Evolutionary conservation across 2,329 filamentous ascomycete genomes (phyloP), one percentile per base, ranked within the genome.

Genomic region (Paraphoma chrysanthemicola): DNA sequence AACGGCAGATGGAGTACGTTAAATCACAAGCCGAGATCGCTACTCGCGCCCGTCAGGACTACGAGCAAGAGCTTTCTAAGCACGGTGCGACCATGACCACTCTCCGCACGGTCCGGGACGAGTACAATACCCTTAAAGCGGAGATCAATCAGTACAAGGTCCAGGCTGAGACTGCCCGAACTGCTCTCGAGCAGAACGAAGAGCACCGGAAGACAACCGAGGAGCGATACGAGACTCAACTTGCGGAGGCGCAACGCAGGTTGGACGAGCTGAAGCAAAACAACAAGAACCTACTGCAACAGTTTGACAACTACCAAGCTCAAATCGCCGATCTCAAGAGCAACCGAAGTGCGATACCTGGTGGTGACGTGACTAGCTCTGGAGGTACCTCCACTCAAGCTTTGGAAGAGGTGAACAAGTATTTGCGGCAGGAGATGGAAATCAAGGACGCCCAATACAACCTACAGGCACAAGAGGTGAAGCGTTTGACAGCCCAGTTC

Each of bases 381-480:
- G 83, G 87, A 48, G 82, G 86, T 36, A 87, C 86, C 41, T 80
- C 88, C 9, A 91, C 92, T 63, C 91, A 91, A 51, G 14, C 9
- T 14, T 85, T 97, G 9, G 90, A 95, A 59, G 94, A 98, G 70
- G 86, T 99, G 54, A 96, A 96, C 78, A 90, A 87, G 59, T 99
- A 95, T 75, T 82, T 99, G 59, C 90, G 94, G 44, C 90, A 92
- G 42, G 96, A 99, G 79, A 99, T 98, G 81, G 95, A 98, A 74
- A 98, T 99, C 63, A 85, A 97, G 8, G 94, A 99, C 67, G 92
- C 97, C n/a, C 94, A 98, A 71, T 91, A 93, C 68, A 93, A 97
- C 66, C 83, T 98, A 44, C 93, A 94, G 68, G 84, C 88, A 0
- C 92, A 96, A 68, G 95, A 99, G 77, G 85, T 88, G 51, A 96